Evolutionary conservation across 495 filamentous ascomycete genomes (phyloP), one percentile per base, ranked within the genome.

Genomic region (Neohortaea acidophila): DNA sequence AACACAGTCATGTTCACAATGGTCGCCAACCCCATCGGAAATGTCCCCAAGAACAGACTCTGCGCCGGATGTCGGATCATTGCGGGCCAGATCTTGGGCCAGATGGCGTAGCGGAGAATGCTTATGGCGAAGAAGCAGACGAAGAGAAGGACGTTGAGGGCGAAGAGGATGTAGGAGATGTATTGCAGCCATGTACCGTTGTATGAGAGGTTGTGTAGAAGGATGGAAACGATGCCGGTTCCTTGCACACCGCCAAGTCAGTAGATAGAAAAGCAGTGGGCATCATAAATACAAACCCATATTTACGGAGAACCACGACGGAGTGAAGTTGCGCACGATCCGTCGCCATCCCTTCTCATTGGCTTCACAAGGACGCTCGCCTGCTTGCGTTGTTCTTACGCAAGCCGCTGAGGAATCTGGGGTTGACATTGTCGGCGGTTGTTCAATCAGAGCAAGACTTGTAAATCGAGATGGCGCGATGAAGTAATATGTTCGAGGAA

Each of bases 21-120:
- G 2, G 70, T 79, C 0, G 71, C 67, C 12, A 78, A 60, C 4
- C 71, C 72, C 70, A 78, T 76, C 0, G 75, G 75, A 22, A 77
- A 60, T 0, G 69, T 69, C 0, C 70, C 75, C 2, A 78, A 54
- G 46, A 77, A 79, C 27, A 79, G 60, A 2, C 65, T 69, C 42
- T 79, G 72, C 0, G 58, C 56, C 0, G 73, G 70, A 50, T 78
- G 68, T 1, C 51, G 58, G 26, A 78, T 57, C 70, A 78, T 72
- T 11, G 54, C 61, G 0, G 10, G 32, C 59, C 69, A 78, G 17
- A 73, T 65, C 38, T 66, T 59, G 0, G 71, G 73, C 42, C 74
- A 79, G 1, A 77, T 38, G 0, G 51, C 56, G 41, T 78, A 79
- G 3, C 74, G 64, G 2, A 75, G 45, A 2, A 68, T 24, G 20